phyloP scores from a whole-genome alignment of 2,329 filamentous ascomycete genomes.

The Aureobasidium subglaciale region DNA sequence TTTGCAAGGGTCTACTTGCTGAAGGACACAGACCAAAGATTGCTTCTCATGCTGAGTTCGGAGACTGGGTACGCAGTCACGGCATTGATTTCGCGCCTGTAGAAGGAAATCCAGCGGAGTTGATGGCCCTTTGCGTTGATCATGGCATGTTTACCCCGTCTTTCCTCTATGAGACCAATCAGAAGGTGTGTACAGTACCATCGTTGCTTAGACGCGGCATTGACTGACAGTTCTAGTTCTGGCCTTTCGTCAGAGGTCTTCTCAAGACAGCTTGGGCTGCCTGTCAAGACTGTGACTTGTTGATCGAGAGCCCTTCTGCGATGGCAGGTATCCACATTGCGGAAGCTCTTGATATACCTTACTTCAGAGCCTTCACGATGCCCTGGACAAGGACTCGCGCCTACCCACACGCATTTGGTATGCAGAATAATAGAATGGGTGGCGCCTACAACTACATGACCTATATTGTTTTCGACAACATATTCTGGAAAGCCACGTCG shows the following conservation, averaged over 20 bases:
- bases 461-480: slow-evolving; percentile 91
- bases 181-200: slow-evolving; percentile 41
- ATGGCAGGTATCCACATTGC: slow-evolving; percentile 98
- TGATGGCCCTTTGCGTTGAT: slow-evolving; percentile 94
- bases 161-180: slow-evolving; percentile 80
- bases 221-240: slow-evolving; percentile 46
- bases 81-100: slow-evolving; percentile 89
- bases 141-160: slow-evolving; percentile 94
- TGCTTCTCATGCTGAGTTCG: slow-evolving; percentile 87
- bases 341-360: slow-evolving; percentile 84
- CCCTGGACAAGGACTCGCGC: slow-evolving; percentile 94
- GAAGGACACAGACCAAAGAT: slow-evolving; percentile 85
- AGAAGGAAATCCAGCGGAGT: slow-evolving; percentile 82
- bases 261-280: slow-evolving; percentile 73
- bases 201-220: background rate
- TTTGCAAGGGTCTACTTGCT: slow-evolving; percentile 81
- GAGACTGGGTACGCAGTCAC: slow-evolving; percentile 80
- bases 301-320: slow-evolving; percentile 91
- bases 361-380: slow-evolving; percentile 98
- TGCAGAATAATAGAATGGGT: slow-evolving; percentile 87
- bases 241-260: slow-evolving; percentile 89
- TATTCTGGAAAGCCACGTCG: slow-evolving; percentile 93
- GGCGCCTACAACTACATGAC: slow-evolving; percentile 92
- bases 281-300: slow-evolving; percentile 77
- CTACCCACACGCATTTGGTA: slow-evolving; percentile 93